Conservation (phyloP, 2,329 filamentous ascomycete species). For the Byssothecium circinans region DNA sequence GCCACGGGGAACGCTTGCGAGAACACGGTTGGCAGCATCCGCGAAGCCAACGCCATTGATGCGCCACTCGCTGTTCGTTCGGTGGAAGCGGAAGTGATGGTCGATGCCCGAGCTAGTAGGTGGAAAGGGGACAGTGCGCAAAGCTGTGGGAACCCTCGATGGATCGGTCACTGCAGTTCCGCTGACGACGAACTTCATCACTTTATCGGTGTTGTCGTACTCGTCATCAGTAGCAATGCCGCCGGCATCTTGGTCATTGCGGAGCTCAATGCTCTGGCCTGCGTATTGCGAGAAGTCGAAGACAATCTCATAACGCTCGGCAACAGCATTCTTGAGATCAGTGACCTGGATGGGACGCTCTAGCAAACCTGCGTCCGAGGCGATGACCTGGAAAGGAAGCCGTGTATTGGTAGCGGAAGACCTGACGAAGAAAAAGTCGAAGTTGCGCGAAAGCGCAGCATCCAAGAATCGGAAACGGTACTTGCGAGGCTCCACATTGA, state of each 20-base stretch:
- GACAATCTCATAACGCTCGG: slow-evolving; percentile 61
- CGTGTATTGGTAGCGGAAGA: slow-evolving; percentile 33
- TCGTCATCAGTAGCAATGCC: slow-evolving; percentile 22
- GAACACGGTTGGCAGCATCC: slow-evolving; percentile 26
- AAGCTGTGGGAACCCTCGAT: slow-evolving; percentile 22
- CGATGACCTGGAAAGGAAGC: slow-evolving; percentile 58
- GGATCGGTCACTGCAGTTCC: slow-evolving; percentile 6
- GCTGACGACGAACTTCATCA: slow-evolving; percentile 27
- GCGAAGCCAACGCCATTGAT: slow-evolving; percentile 35
- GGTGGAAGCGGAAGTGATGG: slow-evolving; percentile 34
- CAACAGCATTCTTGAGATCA: slow-evolving; percentile 53
- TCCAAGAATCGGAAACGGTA: slow-evolving; percentile 61
- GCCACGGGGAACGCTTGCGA: slow-evolving; percentile 36
- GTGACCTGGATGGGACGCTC: slow-evolving; percentile 46
- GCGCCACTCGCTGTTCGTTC: slow-evolving; percentile 28
- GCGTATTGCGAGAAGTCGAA: slow-evolving; percentile 57
- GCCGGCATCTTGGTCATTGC: slow-evolving; percentile 45
- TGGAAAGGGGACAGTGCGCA: slow-evolving; percentile 31
- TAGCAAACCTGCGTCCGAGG: slow-evolving; percentile 51
- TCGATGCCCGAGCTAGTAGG: slow-evolving; percentile 25
- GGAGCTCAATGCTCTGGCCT: slow-evolving; percentile 53
- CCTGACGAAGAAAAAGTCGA: slow-evolving; percentile 51
- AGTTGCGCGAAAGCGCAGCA: slow-evolving; percentile 42
- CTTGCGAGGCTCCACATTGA: slow-evolving; percentile 60
- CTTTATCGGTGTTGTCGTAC: slow-evolving; percentile 47